Evolutionary conservation across 208 protist species (phyloP), one percentile per base, ranked within the genome.

Genomic region (Acanthamoeba polyphaga): DNA sequence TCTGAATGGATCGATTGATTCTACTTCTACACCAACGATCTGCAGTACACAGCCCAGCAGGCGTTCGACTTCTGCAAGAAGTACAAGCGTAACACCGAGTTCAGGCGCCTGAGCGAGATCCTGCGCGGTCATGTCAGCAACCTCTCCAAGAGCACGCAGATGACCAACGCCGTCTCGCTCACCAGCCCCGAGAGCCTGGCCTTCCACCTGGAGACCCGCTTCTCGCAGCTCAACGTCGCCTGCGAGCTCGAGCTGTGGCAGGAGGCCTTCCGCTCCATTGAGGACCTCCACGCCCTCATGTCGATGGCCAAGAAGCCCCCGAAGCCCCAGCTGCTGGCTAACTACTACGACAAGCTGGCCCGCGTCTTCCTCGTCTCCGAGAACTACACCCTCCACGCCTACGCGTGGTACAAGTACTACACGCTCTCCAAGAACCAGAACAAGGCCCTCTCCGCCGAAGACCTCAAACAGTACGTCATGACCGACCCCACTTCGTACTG

Each of bases 61-160:
- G 97, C 98, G 29, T 98, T 99, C 74, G 70, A 84, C 3, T 98
- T 98, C 93, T 98, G 98, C 96, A 43, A 92, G 29, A 96, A 97
- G 60, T 98, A 98, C 94, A 93, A 97, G 91, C 96, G 98, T 84
- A 98, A 96, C 70, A 97, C 80, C 24, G 98, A 98, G 76, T 98
- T 98, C 87, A 92, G 96, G 34, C 64, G 97, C n/a, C 88, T 98
- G 24, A 97, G 96, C 82, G 97, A 98, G 19, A 94, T 98, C 10
- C 92, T 99, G 68, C 96, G 97, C 82, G 94, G 74, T 24, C 97
- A 98, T 84, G 70, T 98, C 64, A 91, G 74, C 80, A 68, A 74
- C 60, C 43, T 96, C 19, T 87, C 29, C 58, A 97, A 97, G 88
- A 96, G 95, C 95, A 70, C 49, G n/a, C 90, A 95, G 29, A 76